Evolutionary conservation across 257 asterid genomes (phyloP).

Genomic region (Solanum bulbocastanum): DNA sequence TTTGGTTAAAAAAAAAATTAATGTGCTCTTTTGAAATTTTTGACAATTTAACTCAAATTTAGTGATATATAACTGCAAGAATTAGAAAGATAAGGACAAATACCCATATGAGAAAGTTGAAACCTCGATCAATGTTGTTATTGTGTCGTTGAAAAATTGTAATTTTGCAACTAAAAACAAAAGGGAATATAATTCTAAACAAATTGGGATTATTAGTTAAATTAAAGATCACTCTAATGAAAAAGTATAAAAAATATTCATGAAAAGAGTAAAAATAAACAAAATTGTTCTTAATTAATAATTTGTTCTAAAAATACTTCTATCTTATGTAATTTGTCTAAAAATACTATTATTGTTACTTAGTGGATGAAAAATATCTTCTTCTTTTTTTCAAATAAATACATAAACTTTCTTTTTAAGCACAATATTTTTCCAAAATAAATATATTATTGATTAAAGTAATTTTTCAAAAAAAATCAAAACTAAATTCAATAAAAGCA

Average conservation of each 20-base stretch:
- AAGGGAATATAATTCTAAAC: background rate
- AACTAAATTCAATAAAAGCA: too few species aligned
- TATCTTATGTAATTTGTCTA: too few species aligned
- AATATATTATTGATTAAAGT: too few species aligned
- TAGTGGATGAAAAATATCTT: background rate
- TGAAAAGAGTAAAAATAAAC: too few species aligned
- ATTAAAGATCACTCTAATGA: background rate
- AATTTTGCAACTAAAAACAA: background rate
- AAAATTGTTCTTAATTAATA: background rate
- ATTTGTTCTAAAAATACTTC: background rate
- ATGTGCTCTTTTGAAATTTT: too few species aligned
- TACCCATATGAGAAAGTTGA: background rate
- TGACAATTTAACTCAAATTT: background rate
- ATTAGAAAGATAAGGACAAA: background rate
- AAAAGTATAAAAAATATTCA: background rate
- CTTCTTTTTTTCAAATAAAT: background rate
- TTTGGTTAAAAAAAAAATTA: too few species aligned
- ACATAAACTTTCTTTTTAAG: background rate
- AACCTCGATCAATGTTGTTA: background rate
- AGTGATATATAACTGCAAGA: background rate
- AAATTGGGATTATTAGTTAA: background rate
- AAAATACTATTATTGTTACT: background rate
- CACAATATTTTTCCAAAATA: background rate
- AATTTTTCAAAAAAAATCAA: too few species aligned
- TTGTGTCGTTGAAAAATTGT: background rate